Evolutionary conservation across 1,284 basidiomycete genomes (phyloP).

Genomic region (Austropuccinia psidii): DNA sequence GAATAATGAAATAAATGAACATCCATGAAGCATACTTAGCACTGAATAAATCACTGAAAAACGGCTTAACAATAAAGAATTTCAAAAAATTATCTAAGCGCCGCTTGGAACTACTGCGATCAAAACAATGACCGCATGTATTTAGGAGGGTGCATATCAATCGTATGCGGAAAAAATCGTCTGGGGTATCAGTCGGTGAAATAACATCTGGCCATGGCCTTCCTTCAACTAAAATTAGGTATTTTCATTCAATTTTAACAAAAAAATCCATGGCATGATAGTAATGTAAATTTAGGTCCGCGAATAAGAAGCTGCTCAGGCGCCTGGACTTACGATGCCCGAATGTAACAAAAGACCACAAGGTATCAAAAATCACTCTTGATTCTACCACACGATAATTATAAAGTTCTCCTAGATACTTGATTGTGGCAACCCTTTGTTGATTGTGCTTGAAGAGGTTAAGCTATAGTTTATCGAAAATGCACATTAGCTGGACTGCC

Average conservation of each 20-base stretch:
- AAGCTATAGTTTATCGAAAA: constrained; percentile 44
- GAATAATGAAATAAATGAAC: background rate
- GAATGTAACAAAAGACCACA: constrained; percentile 93
- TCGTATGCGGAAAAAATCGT: constrained; percentile 91
- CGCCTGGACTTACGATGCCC: constrained; percentile 56
- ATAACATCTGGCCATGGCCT: constrained; percentile 72
- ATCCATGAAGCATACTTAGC: background rate
- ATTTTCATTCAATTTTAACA: too few relatives aligned
- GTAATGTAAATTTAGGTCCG: background rate
- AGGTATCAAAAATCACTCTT: constrained; percentile 78
- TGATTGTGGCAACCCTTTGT: constrained; percentile 77
- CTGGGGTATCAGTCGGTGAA: constrained; percentile 74
- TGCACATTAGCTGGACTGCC: background rate
- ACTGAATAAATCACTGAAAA: background rate
- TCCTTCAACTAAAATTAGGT: constrained; percentile 58
- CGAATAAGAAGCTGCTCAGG: background rate
- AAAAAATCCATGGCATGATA: background rate
- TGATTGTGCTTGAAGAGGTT: constrained; percentile 95
- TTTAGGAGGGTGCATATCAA: constrained; percentile 86
- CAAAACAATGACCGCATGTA: constrained; percentile 96
- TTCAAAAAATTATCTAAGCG: constrained; percentile 85
- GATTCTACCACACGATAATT: constrained; percentile 91
- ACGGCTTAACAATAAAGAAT: constrained; percentile 70
- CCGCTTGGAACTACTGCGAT: constrained; percentile 77
- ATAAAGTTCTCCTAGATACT: constrained; percentile 93